Base-by-base conservation (phyloP, 140 eudicot species). In the Oenanthe javanica region DNA sequence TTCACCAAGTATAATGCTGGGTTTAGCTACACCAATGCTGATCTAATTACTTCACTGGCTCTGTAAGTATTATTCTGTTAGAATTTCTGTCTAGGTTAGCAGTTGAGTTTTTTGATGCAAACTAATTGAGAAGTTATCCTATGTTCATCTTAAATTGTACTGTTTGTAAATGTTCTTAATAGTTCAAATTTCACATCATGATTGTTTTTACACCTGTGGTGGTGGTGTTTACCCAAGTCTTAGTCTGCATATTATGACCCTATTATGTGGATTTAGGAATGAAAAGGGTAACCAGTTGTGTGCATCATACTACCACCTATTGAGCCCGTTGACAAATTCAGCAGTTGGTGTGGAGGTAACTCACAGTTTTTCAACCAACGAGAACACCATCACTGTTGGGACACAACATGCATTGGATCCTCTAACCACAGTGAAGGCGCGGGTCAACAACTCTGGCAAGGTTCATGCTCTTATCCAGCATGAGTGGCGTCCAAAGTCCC, bases 391-490 rank as follows among this genome's bases (percentile, higher is more conserved):
- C 81, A 85, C 86, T 2, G 64, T 86, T 67, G 91, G 92, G 64
- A 84, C 92, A 76, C 90, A 86, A 78, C 92, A 89, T 36, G 80
- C 92, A 8, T 79, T 89, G 89, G 92, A 89, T 47, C 90, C 90
- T 52, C 79, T 89, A 80, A 89, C 92, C 70, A 86, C 88, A 18
- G 87, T 89, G 77, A 89, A 89, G 71, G 92, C 90, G 4, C 88
- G 90, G 9, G 79, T 86, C 19, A 85, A 89, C 86, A 89, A 89
- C 84, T 80, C 78, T 42, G 92, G 92, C 38, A 84, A 84, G 74
- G 87, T 86, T 66, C 85, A 75, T 70, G 90, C 87, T 51, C 90
- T 89, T 23, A 86, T 89, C 73, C 92, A 89, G 76, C 92, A 88
- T 4, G 91, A 85, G 79, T 88, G 91, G 91, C 89, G 89, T 6